Conservation (phyloP, 768 basidiomycete genomes). For the Suillus clintonianus region DNA sequence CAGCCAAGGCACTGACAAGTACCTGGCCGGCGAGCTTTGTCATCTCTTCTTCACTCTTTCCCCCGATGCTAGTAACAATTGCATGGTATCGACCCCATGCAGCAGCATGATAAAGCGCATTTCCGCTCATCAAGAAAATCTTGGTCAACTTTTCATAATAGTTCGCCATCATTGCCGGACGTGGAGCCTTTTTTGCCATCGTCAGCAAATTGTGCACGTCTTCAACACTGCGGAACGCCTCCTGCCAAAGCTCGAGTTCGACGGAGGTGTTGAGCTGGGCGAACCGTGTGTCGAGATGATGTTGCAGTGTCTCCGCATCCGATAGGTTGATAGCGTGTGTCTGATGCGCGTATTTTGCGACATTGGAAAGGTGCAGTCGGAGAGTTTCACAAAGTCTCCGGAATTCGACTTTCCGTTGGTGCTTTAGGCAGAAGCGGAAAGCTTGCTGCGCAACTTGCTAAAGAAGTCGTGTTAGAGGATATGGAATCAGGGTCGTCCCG, state of each 20-base stretch:
- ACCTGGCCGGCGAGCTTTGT: slow-evolving; percentile 86
- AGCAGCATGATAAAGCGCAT: slow-evolving; percentile 93
- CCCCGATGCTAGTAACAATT: slow-evolving; percentile 69
- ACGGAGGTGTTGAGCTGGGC: slow-evolving; percentile 95
- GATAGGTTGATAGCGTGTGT: slow-evolving; percentile 93
- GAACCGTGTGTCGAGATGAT: slow-evolving; percentile 95
- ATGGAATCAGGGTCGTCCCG: neutral
- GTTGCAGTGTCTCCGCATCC: slow-evolving; percentile 92
- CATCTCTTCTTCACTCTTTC: slow-evolving; percentile 76
- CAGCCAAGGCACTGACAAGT: slow-evolving; percentile 88
- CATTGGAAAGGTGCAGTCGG: slow-evolving; percentile 90
- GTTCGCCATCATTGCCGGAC: slow-evolving; percentile 96
- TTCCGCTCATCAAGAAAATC: slow-evolving; percentile 95
- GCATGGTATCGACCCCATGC: slow-evolving; percentile 90
- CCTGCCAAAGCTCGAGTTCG: slow-evolving; percentile 98
- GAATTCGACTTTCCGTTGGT: slow-evolving; percentile 96
- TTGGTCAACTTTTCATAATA: slow-evolving; percentile 98
- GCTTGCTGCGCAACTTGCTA: slow-evolving; percentile 97
- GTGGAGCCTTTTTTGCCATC: slow-evolving; percentile 89
- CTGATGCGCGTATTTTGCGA: slow-evolving; percentile 94
- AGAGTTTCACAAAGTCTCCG: slow-evolving; percentile 95
- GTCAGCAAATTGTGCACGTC: slow-evolving; percentile 96
- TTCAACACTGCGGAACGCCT: slow-evolving; percentile 97
- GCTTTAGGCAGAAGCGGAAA: slow-evolving; percentile 93
- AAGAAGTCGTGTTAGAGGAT: neutral